Conservation (phyloP, 768 basidiomycete species). For the Podaxis carcinomalis region DNA sequence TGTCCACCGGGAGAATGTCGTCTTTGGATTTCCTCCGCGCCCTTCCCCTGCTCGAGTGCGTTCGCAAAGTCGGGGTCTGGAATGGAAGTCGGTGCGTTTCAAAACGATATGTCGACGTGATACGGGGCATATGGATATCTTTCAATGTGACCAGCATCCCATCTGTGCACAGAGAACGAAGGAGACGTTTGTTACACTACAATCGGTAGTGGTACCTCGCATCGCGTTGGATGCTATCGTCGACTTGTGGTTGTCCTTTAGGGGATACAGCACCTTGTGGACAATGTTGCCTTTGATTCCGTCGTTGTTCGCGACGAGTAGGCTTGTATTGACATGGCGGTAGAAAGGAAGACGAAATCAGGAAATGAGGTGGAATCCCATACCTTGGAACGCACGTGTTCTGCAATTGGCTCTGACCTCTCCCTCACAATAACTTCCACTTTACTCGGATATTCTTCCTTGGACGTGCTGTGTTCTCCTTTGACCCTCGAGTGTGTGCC, state of each 20-base stretch:
- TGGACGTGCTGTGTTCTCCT: no score
- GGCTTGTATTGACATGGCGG: neutral
- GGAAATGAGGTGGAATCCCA: no score
- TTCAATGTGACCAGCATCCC: neutral
- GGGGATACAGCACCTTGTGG: neutral
- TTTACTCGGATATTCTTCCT: no score
- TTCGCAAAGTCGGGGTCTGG: neutral
- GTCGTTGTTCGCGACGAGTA: neutral
- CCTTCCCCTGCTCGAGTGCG: neutral
- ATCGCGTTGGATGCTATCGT: neutral
- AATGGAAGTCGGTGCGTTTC: neutral
- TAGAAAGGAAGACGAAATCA: neutral
- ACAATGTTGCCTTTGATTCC: neutral
- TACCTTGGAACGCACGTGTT: no score
- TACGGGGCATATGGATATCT: neutral
- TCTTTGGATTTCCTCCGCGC: neutral
- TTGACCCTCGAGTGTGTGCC: no score
- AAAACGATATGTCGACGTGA: neutral
- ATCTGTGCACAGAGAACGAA: neutral
- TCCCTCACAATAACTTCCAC: no score
- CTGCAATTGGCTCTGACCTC: no score
- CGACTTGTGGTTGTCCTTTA: neutral
- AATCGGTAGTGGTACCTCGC: neutral
- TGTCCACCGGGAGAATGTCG: neutral
- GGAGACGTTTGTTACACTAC: neutral